A percentile compares a stretch with the other conserved stretches of the same genome.
Evolutionary conservation across 1,139 yeast species (phyloP).

Genomic region (Zygoascus meyerae): DNA sequence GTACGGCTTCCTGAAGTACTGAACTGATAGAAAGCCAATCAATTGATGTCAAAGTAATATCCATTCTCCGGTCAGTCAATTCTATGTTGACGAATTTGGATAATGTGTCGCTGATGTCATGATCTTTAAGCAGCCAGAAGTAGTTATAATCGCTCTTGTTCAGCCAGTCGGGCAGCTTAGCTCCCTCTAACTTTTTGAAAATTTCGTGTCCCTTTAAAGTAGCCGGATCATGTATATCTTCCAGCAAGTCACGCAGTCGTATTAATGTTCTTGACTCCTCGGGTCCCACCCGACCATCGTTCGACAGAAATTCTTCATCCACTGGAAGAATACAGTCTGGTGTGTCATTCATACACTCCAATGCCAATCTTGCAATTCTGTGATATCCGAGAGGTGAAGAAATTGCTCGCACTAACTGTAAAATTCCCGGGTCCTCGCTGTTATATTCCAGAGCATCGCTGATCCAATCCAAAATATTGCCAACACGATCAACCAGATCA

Average conservation of each 20-base stretch:
- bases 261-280: slow-evolving; percentile 21
- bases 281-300: slow-evolving; percentile 21
- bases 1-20: slow-evolving; percentile 23
- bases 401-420: slow-evolving; percentile 25
- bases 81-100: slow-evolving; percentile 11
- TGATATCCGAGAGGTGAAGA: slow-evolving; percentile 30
- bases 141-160: slow-evolving; percentile 12
- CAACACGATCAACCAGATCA: slow-evolving; percentile 25
- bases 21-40: slow-evolving; percentile 27
- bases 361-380: slow-evolving; percentile 52
- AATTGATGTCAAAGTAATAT: slow-evolving; percentile 21
- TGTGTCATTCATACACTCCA: slow-evolving; percentile 52
- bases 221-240: slow-evolving; percentile 24
- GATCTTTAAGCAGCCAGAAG: slow-evolving; percentile 19
- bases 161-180: slow-evolving; percentile 14
- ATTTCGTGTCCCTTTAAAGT: slow-evolving; percentile 17
- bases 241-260: slow-evolving; percentile 25
- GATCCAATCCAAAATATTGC: slow-evolving; percentile 29
- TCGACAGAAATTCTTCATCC: slow-evolving; percentile 20
- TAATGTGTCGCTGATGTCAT: slow-evolving; percentile 15
- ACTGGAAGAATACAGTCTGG: slow-evolving; percentile 26
- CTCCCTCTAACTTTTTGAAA: slow-evolving; percentile 13
- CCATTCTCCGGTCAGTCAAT: slow-evolving; percentile 12
- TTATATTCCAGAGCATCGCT: slow-evolving; percentile 33
- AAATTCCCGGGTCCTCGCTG: slow-evolving; percentile 29